Conservation (phyloP, 2,329 filamentous ascomycete genomes). For the Fusarium xylarioides region DNA sequence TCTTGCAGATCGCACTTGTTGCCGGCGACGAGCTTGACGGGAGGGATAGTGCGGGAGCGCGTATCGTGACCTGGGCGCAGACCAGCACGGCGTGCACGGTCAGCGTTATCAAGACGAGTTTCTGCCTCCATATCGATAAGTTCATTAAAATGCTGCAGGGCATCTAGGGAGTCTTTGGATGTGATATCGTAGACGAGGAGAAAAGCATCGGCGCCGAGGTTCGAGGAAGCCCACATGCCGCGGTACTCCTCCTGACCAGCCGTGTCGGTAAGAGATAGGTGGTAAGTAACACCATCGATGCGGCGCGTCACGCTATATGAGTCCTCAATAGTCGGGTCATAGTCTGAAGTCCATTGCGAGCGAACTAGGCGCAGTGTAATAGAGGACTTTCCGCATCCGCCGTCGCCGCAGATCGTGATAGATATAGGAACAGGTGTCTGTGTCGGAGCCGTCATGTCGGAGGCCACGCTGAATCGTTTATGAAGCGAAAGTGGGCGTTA, state of each 20-base stretch:
- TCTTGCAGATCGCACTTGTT: conserved; percentile 87
- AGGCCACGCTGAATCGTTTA: not conserved
- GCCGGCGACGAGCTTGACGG: conserved; percentile 83
- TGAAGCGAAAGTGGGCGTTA: not conserved
- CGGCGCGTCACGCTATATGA: conserved; percentile 84
- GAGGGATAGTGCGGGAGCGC: conserved; percentile 66
- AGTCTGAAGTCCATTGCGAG: conserved; percentile 85
- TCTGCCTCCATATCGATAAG: conserved; percentile 86
- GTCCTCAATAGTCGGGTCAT: conserved; percentile 84
- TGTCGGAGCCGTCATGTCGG: conserved; percentile 33
- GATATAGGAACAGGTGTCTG: conserved; percentile 64
- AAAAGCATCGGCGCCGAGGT: conserved; percentile 83
- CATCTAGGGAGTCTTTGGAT: conserved; percentile 71
- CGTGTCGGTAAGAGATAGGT: conserved; percentile 82
- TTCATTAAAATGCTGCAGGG: conserved; percentile 81
- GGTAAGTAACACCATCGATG: conserved; percentile 83
- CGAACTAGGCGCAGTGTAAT: conserved; percentile 85
- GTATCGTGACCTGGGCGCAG: conserved; percentile 45
- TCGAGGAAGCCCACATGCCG: conserved; percentile 83
- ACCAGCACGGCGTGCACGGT: conserved; percentile 58
- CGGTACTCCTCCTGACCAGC: conserved; percentile 92
- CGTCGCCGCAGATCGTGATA: conserved; percentile 88
- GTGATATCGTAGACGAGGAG: conserved; percentile 91
- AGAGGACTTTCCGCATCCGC: conserved; percentile 85
- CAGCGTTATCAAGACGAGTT: conserved; percentile 69